Evolutionary conservation across 176 grass and related monocot genomes (phyloP).

Genomic region (Hordeum marinum): DNA sequence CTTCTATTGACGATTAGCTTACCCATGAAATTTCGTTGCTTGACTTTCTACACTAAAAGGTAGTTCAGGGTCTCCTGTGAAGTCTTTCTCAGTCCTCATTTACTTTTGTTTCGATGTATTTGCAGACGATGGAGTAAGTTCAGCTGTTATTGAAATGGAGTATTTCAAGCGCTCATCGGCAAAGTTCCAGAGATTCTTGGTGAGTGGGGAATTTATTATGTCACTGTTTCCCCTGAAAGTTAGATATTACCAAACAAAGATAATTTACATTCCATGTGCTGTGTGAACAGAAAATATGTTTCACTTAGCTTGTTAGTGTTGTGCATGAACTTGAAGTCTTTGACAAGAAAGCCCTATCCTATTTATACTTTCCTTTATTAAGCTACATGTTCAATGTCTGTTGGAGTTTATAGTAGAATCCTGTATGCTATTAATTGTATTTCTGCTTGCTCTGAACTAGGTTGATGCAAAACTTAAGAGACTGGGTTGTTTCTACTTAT

Average conservation of each 20-base stretch:
- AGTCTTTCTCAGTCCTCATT: not conserved
- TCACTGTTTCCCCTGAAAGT: slow-evolving; percentile 5
- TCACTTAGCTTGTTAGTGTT: slow-evolving; percentile 14
- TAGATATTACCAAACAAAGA: not conserved
- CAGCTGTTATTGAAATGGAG: slow-evolving; percentile 52
- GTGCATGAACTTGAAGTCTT: not conserved
- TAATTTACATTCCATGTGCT: not conserved
- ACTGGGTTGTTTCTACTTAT: slow-evolving; percentile 92
- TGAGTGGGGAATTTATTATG: slow-evolving; percentile 33
- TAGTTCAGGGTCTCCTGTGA: not conserved
- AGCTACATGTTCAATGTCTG: slow-evolving; percentile 10
- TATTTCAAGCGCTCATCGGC: slow-evolving; percentile 42
- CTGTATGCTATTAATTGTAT: slow-evolving; percentile 11
- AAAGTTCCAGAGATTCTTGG: slow-evolving; percentile 62
- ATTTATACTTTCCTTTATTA: not conserved
- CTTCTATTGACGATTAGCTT: not conserved
- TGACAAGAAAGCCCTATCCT: not conserved
- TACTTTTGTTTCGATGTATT: slow-evolving; percentile 17
- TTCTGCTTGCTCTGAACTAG: slow-evolving; percentile 42
- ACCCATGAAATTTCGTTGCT: not conserved
- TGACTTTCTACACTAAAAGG: not conserved
- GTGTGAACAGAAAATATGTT: slow-evolving; percentile 7
- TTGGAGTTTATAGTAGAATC: not conserved
- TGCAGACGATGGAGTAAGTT: slow-evolving; percentile 37
- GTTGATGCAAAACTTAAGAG: slow-evolving; percentile 71